These are phyloP conservation scores for Endotrypanum monterogeii DNA, from an alignment of 208 protist species.

Conservation along the genomic window DNA sequence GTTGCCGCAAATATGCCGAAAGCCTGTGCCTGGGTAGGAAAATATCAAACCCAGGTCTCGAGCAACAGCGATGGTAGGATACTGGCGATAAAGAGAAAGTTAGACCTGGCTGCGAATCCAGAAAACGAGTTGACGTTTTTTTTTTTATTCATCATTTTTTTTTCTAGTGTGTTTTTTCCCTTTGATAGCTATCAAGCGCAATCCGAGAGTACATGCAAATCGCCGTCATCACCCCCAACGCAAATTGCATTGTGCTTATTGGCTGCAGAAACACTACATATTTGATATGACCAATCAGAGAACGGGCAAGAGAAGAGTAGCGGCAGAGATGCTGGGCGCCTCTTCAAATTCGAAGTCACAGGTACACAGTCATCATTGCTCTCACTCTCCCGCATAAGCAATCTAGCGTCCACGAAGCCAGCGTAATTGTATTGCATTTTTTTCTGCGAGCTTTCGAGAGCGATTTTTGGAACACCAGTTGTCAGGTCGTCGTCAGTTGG, in stretches of 20 bases:
- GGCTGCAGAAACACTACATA: constrained; percentile 23
- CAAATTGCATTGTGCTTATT: constrained; percentile 8
- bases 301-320: constrained; percentile 20
- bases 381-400: not conserved
- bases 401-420: not conserved
- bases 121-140: not conserved
- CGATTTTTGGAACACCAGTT: not conserved
- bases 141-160: not conserved
- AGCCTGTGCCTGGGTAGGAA: not conserved
- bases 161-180: not conserved
- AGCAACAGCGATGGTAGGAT: not conserved
- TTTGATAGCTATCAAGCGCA: not conserved
- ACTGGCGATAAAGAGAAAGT: too few species aligned
- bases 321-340: not conserved
- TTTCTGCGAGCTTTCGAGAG: not conserved
- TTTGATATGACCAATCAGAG: constrained; percentile 19
- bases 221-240: constrained; percentile 30
- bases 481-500: not conserved
- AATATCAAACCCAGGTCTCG: not conserved
- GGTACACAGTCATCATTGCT: not conserved
- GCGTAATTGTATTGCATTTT: not conserved
- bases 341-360: not conserved
- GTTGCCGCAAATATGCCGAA: not conserved
- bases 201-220: constrained; percentile 12
- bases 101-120: not conserved